Base-by-base conservation (phyloP, 2,329 filamentous ascomycete genomes). In the Neobulgaria alba region DNA sequence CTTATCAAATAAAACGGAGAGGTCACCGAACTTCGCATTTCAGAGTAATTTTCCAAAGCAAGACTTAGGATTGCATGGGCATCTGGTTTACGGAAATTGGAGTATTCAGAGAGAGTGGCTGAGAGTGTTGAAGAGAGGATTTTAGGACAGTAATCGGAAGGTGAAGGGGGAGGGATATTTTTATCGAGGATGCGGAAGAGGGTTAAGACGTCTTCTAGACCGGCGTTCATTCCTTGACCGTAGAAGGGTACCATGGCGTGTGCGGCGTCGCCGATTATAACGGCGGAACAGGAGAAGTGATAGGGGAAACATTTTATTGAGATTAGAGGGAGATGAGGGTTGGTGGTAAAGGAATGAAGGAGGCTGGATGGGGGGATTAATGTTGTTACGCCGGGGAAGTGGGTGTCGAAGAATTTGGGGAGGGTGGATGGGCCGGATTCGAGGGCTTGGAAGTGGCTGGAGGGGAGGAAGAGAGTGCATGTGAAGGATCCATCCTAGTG, bases 201-300 rank as follows among this genome's bases (percentile, higher is more conserved):
- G 4, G 94, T 79, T 5, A 84, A 79, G 10, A 98, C 88, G 55
- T 95, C 90, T 65, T 98, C 92, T 31, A 98, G 76, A 0, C 92
- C 92, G 0, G 92, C 85, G 57, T 98, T 98, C 80, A 98, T 93
- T 29, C 92, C 92, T 62, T 98, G 92, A 0, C 92, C 92, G 61
- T 96, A 98, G 63, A 98, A 98, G 0, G 92, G 92, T 0, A 98
- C 88, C 81, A 98, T 95, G 42, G 93, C 92, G 61, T 98, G 92
- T 0, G 92, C 89, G 5, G 92, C 88, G 59, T 98, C 92, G 43
- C 92, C 92, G 26, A 98, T 61, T 36, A 98, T 86, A 45, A 94
- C 87, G 21, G 75, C 87, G 0, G 79, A 83, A 17, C 78, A 77
- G 36, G 66, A 70, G 65, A 77, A 87, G 66, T 95, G 87, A 63